Conservation (phyloP, 345 rosid genomes). For the Mallotus nudiflorus region DNA sequence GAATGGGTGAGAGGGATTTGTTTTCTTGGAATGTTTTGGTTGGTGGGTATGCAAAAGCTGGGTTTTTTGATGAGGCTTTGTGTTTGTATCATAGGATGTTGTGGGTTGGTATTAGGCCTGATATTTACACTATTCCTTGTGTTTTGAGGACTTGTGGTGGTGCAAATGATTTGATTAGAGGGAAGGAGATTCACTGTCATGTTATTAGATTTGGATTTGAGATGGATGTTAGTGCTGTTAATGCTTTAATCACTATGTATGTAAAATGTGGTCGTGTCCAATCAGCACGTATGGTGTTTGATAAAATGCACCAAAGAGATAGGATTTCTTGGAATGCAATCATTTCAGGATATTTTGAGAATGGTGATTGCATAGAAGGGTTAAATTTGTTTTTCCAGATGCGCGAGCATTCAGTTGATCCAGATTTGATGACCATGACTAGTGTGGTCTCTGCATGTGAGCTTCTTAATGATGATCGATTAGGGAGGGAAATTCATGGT, state of each 20-base stretch:
- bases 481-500: slow-evolving; percentile 58
- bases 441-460: slow-evolving; percentile 49
- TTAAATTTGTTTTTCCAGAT: slow-evolving; percentile 59
- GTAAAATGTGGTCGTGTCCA: slow-evolving; percentile 63
- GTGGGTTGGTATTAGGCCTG: slow-evolving; percentile 82
- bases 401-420: slow-evolving; percentile 66
- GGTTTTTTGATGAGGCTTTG: slow-evolving; percentile 83
- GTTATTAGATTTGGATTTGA: slow-evolving; percentile 71
- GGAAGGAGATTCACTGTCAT: slow-evolving; percentile 84
- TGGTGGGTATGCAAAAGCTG: slow-evolving; percentile 83
- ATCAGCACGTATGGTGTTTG: slow-evolving; percentile 61
- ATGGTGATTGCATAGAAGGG: slow-evolving; percentile 63
- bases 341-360: slow-evolving; percentile 84
- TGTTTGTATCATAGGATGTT: slow-evolving; percentile 85
- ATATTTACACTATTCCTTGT: slow-evolving; percentile 87
- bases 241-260: slow-evolving; percentile 87
- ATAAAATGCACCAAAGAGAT: slow-evolving; percentile 70
- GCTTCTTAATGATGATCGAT: slow-evolving; percentile 49
- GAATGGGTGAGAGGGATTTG: slow-evolving; percentile 74
- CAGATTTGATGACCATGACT: slow-evolving; percentile 87
- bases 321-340: slow-evolving; percentile 94
- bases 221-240: slow-evolving; percentile 69
- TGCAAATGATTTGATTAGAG: slow-evolving; percentile 59
- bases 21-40: slow-evolving; percentile 94
- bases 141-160: slow-evolving; percentile 91